phyloP scores from a whole-genome alignment of 176 grass and related monocot genomes.

The Guadua angustifolia region DNA sequence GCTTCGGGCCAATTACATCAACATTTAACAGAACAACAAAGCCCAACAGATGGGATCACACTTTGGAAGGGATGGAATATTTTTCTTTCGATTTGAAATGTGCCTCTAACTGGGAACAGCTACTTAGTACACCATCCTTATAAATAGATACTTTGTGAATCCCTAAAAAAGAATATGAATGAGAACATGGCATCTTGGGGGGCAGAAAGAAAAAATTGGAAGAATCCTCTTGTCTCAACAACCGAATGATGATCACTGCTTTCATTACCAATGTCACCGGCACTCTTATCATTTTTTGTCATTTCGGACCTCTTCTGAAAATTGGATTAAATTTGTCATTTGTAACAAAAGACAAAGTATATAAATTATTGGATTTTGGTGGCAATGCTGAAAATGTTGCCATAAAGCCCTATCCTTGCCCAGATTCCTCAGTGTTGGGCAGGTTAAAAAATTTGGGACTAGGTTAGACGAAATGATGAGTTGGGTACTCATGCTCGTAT shows the following conservation, averaged over 20 bases:
- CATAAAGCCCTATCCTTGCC: conserved; percentile 37
- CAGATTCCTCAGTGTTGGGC: conserved; percentile 38
- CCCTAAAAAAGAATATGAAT: conserved; percentile 36
- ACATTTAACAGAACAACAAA: background rate
- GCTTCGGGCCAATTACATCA: background rate
- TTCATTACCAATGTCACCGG: conserved; percentile 15
- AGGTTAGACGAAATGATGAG: conserved; percentile 79
- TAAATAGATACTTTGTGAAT: conserved; percentile 26
- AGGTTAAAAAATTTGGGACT: conserved; percentile 25
- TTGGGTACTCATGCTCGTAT: conserved; percentile 84
- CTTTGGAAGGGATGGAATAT: background rate
- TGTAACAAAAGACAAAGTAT: conserved; percentile 27
- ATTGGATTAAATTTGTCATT: conserved; percentile 20
- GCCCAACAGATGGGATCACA: background rate
- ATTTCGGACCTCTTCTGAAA: conserved; percentile 35
- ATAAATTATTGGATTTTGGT: conserved; percentile 40
- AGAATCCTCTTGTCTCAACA: conserved; percentile 39
- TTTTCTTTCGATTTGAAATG: conserved; percentile 23
- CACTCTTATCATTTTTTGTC: conserved; percentile 28
- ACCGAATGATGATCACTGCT: background rate
- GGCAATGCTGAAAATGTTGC: conserved; percentile 51
- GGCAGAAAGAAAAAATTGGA: conserved; percentile 10
- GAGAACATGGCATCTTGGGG: conserved; percentile 13
- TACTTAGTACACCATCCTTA: conserved; percentile 1
- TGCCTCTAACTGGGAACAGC: conserved; percentile 4